Base-by-base conservation (phyloP, 129 eudicot species). In the Centella asiatica region DNA sequence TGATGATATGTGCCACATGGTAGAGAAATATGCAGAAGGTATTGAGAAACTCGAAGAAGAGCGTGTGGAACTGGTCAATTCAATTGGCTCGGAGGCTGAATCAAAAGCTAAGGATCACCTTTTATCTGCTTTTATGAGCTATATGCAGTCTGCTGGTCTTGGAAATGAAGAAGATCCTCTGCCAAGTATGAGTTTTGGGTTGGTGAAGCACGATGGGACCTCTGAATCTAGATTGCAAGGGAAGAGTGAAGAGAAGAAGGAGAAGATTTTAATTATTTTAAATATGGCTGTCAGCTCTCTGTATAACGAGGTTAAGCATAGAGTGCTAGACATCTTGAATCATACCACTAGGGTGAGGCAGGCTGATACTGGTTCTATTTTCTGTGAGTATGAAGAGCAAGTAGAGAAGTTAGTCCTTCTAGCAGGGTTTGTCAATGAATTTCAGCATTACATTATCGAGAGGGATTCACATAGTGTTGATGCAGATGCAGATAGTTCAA, bases 331-430 rank as follows among this genome's bases (percentile, higher is more conserved):
- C 70, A 72, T 81, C 57, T 64, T 88, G 68, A 80, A 72, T 63
- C 79, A 64, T 46, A 66, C 78, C 51, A 60, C 62, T 63, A 75
- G 74, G 51, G 69, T 57, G 44, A 77, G 86, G 53, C 70, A 54
- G 57, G 69, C 76, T 64, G 89, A 77, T 68, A 60, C 76, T 68
- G 78, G 62, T 46, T 50, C 69, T 58, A 71, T 85, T 59, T 64
- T 76, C 59, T 44, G 74, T 29, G 78, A 83, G 69, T 63, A 83
- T 44, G 96, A 88, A 74, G 95, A 87, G 80, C 92, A 93, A 66
- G 72, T 88, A 57, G 96, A 93, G 78, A 87, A 87, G 64, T 93
- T 92, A 47, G 81, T 78, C 39, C 89, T 88, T 58, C 83, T 93
- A 31, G 79, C 81, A 36, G 93, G 75, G 66, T 88, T 88, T 85